Conservation (phyloP, 805 yeast species). For the Candida patagonica region DNA sequence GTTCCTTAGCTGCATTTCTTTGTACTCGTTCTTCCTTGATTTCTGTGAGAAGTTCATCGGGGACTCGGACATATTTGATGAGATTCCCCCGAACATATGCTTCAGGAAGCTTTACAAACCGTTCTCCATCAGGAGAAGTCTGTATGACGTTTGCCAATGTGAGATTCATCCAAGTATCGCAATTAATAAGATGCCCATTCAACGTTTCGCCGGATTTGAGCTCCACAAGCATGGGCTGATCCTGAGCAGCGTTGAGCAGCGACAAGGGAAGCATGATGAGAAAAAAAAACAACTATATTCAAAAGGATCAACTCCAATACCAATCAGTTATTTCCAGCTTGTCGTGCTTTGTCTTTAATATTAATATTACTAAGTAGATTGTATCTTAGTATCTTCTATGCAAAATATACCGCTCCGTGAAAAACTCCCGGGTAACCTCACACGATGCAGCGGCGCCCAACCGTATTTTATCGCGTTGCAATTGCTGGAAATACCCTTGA, state of each 20-base stretch:
- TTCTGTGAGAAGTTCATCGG: constrained; percentile 30
- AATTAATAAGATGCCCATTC: constrained; percentile 72
- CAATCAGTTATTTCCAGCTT: neutral
- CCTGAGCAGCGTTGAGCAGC: constrained; percentile 81
- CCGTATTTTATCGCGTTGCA: too few species aligned
- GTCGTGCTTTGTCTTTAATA: neutral
- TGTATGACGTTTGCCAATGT: constrained; percentile 70
- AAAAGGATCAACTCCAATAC: neutral
- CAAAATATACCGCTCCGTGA: neutral
- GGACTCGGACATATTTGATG: constrained; percentile 35
- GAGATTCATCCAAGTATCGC: constrained; percentile 95
- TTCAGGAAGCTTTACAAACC: constrained; percentile 56
- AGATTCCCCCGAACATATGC: constrained; percentile 70
- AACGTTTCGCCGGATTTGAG: constrained; percentile 85
- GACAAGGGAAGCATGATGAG: constrained; percentile 74
- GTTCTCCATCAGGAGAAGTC: constrained; percentile 39
- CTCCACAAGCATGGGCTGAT: constrained; percentile 79
- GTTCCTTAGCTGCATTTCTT: constrained; percentile 16
- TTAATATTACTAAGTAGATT: neutral
- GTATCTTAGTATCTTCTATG: too few species aligned
- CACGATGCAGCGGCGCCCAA: neutral
- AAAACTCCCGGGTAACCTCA: neutral
- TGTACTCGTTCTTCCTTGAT: constrained; percentile 32
- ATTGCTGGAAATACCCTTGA: too few species aligned
- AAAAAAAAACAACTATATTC: neutral